Evolutionary conservation across 108 stramenopile species (phyloP).

Genomic region (Nitzschia palea): DNA sequence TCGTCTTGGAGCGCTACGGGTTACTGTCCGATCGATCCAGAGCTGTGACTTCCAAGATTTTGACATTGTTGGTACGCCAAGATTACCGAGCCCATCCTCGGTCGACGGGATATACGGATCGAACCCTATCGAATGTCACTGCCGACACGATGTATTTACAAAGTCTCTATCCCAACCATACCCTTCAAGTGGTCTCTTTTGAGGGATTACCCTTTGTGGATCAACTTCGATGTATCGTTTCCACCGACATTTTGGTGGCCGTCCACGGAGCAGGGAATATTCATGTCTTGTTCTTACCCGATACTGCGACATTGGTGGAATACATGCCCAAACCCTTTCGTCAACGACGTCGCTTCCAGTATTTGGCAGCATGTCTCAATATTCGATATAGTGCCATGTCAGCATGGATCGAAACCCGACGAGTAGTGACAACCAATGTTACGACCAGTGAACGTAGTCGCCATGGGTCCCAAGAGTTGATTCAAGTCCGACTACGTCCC

Average conservation of each 20-base stretch:
- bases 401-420: constrained; percentile 1
- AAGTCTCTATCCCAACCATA: constrained; percentile 7
- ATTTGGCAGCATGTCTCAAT: constrained; percentile 20
- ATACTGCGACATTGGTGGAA: constrained; percentile 10
- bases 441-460: too few relatives aligned
- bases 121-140: constrained; percentile 1
- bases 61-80: constrained; percentile 20
- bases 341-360: constrained; percentile 8
- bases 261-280: constrained; percentile 31
- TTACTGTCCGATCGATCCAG: too few relatives aligned
- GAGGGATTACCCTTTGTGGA: constrained; percentile 17
- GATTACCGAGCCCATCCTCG: constrained; percentile 22
- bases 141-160: constrained; percentile 7
- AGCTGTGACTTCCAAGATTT: background rate
- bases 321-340: constrained; percentile 23
- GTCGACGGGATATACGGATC: constrained; percentile 14
- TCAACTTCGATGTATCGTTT: constrained; percentile 1
- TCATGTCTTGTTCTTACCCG: constrained; percentile 24
- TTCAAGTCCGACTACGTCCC: too few relatives aligned
- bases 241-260: constrained; percentile 19
- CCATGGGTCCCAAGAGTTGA: too few relatives aligned
- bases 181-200: constrained; percentile 9
- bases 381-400: constrained; percentile 2
- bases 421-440: background rate
- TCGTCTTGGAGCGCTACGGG: too few relatives aligned